Evolutionary conservation across 148 eudicot species (phyloP), one percentile per base, ranked within the genome.

Genomic region (Euryodendron excelsum): DNA sequence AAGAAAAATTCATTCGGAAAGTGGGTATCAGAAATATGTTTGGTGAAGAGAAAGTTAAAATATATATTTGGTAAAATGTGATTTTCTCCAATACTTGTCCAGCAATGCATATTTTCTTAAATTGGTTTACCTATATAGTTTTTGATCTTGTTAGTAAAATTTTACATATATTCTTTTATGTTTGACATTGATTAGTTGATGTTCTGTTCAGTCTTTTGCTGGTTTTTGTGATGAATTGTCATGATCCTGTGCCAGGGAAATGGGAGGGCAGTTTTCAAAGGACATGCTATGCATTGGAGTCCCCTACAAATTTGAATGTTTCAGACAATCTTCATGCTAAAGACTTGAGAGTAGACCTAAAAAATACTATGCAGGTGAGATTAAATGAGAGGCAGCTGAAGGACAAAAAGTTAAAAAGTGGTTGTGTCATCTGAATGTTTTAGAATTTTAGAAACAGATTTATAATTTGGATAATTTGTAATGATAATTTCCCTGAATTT

Each of bases 231-330:
- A 73, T 41, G 5, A 75, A 39, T 67, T 72, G 37, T 52, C 71
- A 55, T 68, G 25, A 34, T 77, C 79, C 75, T 88, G 79, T 86
- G 70, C 82, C 81, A 92, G 97, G 90, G 75, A 86, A 88, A 78
- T 78, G 85, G 84, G 79, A 45, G 33, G 50, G 55, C 56, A 72
- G 33, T 82, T 69, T 84, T 74, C 72, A 53, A 76, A 75, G 70
- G 75, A 61, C 83, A 60, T 69, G 11, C 56, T 67, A 77, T 82
- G 81, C 80, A 65, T 63, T 74, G 65, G 78, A 84, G 28, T 44
- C 80, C 47, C 45, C 74, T 34, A 28, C 48, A 8, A 79, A 48
- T 66, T 59, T 63, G 8, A 72, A 77, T 71, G 41, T 74, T 59
- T 59, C 70, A 14, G 80, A 73, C 64, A 70, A 80, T 39, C 69